Evolutionary conservation across 192 early-diverging fungal genomes (phyloP).

Genomic region (Endogone sp.): DNA sequence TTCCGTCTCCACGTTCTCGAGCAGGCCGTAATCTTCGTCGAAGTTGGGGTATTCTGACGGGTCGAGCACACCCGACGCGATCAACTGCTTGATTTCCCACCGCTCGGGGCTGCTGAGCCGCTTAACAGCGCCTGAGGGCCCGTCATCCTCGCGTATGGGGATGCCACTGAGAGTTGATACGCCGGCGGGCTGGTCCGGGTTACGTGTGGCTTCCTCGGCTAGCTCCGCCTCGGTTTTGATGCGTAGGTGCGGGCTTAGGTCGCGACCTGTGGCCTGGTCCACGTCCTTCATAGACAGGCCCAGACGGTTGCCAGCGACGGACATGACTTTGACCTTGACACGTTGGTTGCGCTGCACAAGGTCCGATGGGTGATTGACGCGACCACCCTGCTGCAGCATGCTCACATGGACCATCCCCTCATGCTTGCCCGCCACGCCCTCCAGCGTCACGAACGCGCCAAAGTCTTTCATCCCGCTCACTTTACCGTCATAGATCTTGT

Average conservation of each 20-base stretch:
- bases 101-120: constrained; percentile 91
- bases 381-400: constrained; percentile 55
- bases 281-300: constrained; percentile 96
- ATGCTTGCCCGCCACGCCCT: constrained; percentile 70
- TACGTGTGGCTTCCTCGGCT: constrained; percentile 49
- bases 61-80: constrained; percentile 89
- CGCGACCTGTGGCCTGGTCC: constrained; percentile 87
- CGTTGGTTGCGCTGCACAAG: constrained; percentile 76
- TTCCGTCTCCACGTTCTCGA: constrained; percentile 82
- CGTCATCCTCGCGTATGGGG: constrained; percentile 44
- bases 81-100: constrained; percentile 97
- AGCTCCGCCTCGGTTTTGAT: constrained; percentile 64
- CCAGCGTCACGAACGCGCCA: constrained; percentile 87
- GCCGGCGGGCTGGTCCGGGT: constrained; percentile 62
- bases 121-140: constrained; percentile 52
- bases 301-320: constrained; percentile 75
- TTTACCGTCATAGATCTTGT: constrained; percentile 89
- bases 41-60: constrained; percentile 81
- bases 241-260: constrained; percentile 79
- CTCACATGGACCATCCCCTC: constrained; percentile 92
- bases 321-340: constrained; percentile 96
- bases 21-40: constrained; percentile 83
- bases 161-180: constrained; percentile 2
- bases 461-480: constrained; percentile 87
- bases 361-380: constrained; percentile 80